phyloP scores from a whole-genome alignment of 148 eudicot genomes.

The Silene uniflora region DNA sequence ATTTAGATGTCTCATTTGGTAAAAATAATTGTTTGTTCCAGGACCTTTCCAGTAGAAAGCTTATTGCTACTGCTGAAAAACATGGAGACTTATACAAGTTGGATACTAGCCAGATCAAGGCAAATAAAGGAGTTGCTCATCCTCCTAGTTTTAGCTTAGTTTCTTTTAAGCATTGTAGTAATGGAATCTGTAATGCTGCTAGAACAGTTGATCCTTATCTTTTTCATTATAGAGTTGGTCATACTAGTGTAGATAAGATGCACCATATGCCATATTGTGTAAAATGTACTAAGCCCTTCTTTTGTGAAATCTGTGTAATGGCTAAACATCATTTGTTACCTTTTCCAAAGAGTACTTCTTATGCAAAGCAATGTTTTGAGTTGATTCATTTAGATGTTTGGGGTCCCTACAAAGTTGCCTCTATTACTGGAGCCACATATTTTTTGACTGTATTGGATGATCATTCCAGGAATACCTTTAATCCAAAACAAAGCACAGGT shows the following conservation, averaged over 20 bases:
- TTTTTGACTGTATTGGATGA: no score
- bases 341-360: not conserved
- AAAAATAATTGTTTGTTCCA: not conserved
- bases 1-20: not conserved
- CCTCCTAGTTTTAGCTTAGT: not conserved
- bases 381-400: not conserved
- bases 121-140: no score
- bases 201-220: not conserved
- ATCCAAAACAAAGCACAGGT: no score
- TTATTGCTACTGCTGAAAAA: not conserved
- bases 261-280: no score
- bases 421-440: no score
- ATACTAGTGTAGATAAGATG: not conserved
- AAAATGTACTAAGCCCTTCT: no score
- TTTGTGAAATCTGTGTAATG: no score
- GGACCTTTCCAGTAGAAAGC: not conserved
- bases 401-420: no score
- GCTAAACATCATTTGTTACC: not conserved
- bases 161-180: no score
- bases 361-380: not conserved
- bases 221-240: not conserved
- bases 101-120: no score
- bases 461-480: no score
- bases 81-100: not conserved
- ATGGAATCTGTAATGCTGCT: no score